phyloP scores from a whole-genome alignment of 768 basidiomycete genomes.

The Serendipita sp. region DNA sequence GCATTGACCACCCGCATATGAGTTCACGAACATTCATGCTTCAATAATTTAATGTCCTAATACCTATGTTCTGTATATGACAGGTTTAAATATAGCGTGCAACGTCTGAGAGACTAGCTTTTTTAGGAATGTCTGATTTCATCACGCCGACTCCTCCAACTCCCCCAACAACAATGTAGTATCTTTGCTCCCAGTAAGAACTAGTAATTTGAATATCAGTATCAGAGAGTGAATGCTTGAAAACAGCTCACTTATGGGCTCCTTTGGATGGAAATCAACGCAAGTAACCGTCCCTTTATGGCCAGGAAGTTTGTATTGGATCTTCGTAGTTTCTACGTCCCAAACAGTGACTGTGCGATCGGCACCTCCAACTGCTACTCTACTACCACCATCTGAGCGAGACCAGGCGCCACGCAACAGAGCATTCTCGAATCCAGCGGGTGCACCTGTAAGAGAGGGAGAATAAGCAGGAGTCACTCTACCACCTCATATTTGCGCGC shows the following conservation, averaged over 20 bases:
- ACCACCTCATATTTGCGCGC: no score
- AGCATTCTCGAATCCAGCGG: conserved; percentile 86
- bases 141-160: conserved; percentile 35
- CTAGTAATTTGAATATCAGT: conserved; percentile 23
- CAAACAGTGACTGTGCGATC: conserved; percentile 76
- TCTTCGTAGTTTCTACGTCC: conserved; percentile 64
- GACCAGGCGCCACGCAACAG: conserved; percentile 81
- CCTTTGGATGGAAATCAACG: conserved; percentile 93
- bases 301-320: conserved; percentile 83
- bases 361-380: conserved; percentile 78
- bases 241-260: conserved; percentile 66
- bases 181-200: conserved; percentile 85
- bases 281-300: conserved; percentile 92
- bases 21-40: no score
- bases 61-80: no score
- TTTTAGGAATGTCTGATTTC: no score
- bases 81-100: no score
- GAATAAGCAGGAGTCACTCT: not conserved
- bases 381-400: conserved; percentile 60
- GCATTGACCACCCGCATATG: not conserved
- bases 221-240: not conserved
- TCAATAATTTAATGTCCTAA: no score
- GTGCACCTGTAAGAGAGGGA: conserved; percentile 42
- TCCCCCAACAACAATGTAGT: conserved; percentile 85
- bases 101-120: no score